Evolutionary conservation across 305 asterid species (phyloP).

Genomic region (Fraxinus floribunda): DNA sequence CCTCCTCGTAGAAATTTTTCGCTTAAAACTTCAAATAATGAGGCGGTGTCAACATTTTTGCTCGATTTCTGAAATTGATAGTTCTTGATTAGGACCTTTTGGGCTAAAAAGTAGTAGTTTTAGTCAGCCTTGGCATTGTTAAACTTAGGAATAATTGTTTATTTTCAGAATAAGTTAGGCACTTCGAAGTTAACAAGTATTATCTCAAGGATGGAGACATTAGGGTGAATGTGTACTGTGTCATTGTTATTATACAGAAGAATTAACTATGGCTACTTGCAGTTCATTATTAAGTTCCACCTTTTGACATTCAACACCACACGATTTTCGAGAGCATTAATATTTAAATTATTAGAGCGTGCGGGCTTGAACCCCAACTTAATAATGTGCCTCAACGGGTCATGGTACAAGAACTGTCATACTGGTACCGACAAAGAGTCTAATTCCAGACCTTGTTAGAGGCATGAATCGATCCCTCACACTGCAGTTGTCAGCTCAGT

Average conservation of each 20-base stretch:
- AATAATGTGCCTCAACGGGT: too few relatives aligned
- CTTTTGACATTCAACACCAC: background rate
- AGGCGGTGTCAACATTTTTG: background rate
- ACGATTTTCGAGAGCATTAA: background rate
- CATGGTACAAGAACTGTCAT: too few relatives aligned
- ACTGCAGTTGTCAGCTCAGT: too few relatives aligned
- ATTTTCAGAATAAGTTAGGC: background rate
- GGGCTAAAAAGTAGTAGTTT: background rate
- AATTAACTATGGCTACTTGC: background rate
- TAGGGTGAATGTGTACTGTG: background rate
- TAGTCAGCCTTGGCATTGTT: background rate
- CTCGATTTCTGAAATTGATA: background rate
- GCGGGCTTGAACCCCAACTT: too few relatives aligned
- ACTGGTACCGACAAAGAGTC: too few relatives aligned
- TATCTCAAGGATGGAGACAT: background rate
- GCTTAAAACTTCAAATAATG: background rate
- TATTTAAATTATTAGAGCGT: background rate
- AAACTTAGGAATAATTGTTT: background rate
- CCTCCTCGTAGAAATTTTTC: background rate
- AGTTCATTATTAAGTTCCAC: background rate
- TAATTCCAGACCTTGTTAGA: too few relatives aligned
- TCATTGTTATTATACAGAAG: background rate
- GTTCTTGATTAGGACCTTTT: background rate
- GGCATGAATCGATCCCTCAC: too few relatives aligned
- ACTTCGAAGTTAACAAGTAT: background rate